Evolutionary conservation across 2,329 filamentous ascomycete genomes (phyloP).

Genomic region (Talaromyces sp.): DNA sequence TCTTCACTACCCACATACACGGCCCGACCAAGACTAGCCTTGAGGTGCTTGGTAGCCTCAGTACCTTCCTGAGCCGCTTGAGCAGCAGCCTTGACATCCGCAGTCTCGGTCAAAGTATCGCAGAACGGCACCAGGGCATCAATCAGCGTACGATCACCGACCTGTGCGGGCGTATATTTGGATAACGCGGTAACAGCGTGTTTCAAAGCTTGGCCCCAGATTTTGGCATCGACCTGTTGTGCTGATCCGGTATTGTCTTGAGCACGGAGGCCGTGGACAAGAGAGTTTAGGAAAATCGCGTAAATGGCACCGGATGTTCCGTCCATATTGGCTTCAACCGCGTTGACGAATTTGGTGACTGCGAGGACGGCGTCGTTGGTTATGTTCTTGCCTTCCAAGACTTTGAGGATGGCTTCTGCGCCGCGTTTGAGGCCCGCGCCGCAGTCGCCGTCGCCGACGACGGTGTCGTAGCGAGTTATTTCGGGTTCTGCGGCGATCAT

Average conservation of each 20-base stretch:
- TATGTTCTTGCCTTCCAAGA: conserved; percentile 40
- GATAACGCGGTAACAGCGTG: conserved; percentile 65
- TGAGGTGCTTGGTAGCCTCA: conserved; percentile 85
- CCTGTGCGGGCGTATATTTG: conserved; percentile 82
- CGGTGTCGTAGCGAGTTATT: conserved; percentile 65
- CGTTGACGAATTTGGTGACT: conserved; percentile 55
- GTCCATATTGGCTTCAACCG: conserved; percentile 67
- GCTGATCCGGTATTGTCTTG: conserved; percentile 42
- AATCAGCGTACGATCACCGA: conserved; percentile 83
- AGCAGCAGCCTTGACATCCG: conserved; percentile 66
- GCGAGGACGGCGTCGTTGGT: conserved; percentile 55
- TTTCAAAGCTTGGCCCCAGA: conserved; percentile 65
- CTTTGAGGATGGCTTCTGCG: conserved; percentile 58
- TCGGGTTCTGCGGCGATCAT: conserved; percentile 61
- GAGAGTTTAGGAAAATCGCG: conserved; percentile 84
- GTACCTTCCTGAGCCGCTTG: conserved; percentile 69
- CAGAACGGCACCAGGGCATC: conserved; percentile 89
- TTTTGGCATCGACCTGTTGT: conserved; percentile 43
- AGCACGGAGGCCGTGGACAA: conserved; percentile 62
- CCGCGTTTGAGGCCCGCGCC: conserved; percentile 80
- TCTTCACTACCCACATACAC: conserved; percentile 70
- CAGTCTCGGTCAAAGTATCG: conserved; percentile 60
- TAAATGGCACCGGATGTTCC: conserved; percentile 72
- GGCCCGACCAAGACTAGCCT: conserved; percentile 75
- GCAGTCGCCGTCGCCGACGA: conserved; percentile 87